Conservation (phyloP, 1,284 basidiomycete genomes). For the Waitea zeae region DNA sequence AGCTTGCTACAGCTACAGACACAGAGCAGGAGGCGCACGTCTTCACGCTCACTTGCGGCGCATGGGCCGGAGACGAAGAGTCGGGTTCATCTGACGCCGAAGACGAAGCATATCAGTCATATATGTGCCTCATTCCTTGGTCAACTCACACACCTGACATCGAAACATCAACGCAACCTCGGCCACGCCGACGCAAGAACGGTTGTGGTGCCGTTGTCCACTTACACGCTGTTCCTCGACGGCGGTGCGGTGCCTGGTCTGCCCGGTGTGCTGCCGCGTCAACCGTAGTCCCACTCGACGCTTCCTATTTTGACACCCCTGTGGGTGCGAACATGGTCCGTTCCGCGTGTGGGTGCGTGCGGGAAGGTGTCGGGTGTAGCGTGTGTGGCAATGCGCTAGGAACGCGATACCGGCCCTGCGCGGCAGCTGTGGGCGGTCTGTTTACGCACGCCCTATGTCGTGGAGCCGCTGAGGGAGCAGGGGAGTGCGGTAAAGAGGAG, state of each 20-base stretch:
- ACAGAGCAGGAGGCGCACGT: background rate
- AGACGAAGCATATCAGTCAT: conserved; percentile 14
- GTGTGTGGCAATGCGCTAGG: conserved; percentile 48
- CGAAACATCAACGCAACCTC: conserved; percentile 5
- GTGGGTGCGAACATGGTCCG: conserved; percentile 28
- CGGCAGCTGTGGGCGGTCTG: conserved; percentile 32
- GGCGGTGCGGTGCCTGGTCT: conserved; percentile 33
- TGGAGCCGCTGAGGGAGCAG: too few relatives aligned
- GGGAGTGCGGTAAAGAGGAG: conserved; percentile 7
- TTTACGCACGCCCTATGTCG: conserved; percentile 16
- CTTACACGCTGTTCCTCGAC: conserved; percentile 29
- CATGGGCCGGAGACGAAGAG: conserved; percentile 3
- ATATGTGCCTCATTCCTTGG: conserved; percentile 21
- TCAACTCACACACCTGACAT: conserved; percentile 18
- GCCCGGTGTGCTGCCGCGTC: conserved; percentile 30
- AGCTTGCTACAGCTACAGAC: conserved; percentile 7
- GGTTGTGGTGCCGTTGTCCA: conserved; percentile 48
- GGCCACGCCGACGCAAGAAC: conserved; percentile 15
- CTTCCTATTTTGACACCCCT: conserved; percentile 32
- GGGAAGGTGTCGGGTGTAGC: conserved; percentile 45
- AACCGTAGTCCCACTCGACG: conserved; percentile 30
- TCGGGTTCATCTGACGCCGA: conserved; percentile 4
- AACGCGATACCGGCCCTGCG: conserved; percentile 39
- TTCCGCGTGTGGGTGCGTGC: conserved; percentile 41
- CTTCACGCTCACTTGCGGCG: conserved; percentile 4